Conservation (phyloP, 2,329 filamentous ascomycete species). For the Pestalotiopsis sp. region DNA sequence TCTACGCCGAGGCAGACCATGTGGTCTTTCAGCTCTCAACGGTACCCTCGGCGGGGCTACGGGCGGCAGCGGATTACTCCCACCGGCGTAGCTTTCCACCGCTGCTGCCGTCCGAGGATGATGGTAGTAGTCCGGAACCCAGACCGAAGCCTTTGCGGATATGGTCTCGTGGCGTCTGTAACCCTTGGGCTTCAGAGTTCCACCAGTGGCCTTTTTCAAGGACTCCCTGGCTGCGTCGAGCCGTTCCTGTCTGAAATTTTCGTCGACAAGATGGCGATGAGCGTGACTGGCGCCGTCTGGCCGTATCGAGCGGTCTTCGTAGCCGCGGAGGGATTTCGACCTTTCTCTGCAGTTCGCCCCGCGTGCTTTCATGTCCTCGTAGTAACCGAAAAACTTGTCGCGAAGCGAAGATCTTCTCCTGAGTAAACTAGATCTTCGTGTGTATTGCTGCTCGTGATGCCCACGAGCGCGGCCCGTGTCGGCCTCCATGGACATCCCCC, state of each 20-base stretch:
- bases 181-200: background rate
- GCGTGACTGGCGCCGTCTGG: background rate
- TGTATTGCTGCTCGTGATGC: background rate
- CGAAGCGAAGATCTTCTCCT: slow-evolving; percentile 9
- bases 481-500: slow-evolving; percentile 7
- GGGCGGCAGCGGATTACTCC: background rate
- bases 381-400: slow-evolving; percentile 3
- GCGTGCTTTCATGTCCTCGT: slow-evolving; percentile 6
- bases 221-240: background rate
- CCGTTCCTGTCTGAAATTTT: slow-evolving; percentile 11
- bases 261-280: slow-evolving; percentile 8
- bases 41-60: background rate
- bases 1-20: background rate
- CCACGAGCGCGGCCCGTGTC: background rate
- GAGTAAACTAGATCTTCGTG: slow-evolving; percentile 5
- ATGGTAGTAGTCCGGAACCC: slow-evolving; percentile 3
- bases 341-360: slow-evolving; percentile 1
- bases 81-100: background rate
- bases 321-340: background rate
- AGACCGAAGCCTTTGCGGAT: background rate
- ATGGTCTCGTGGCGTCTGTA: background rate
- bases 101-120: background rate
- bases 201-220: background rate
- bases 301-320: slow-evolving; percentile 7
- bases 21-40: background rate